phyloP scores from a whole-genome alignment of 371 early-diverging fungal species.

The Quaeritorhiza haematococci region DNA sequence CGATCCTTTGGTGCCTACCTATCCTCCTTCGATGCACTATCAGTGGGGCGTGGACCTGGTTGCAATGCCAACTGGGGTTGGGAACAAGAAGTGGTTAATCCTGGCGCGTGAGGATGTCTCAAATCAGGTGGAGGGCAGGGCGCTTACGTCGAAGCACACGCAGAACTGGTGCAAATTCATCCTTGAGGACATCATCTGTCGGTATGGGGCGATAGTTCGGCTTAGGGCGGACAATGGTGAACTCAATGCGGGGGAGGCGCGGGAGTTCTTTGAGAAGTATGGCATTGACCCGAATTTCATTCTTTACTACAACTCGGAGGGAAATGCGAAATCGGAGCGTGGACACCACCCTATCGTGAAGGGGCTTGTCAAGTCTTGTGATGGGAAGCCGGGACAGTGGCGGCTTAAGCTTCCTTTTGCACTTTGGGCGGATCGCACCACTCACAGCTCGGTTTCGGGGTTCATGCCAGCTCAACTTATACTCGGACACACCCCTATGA shows the following conservation, averaged over 20 bases:
- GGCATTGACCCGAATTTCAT: not conserved
- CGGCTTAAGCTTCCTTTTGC: not conserved
- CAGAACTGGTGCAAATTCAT: not conserved
- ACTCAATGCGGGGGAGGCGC: conserved; percentile 2
- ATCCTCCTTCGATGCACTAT: not conserved
- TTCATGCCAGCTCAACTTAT: not conserved
- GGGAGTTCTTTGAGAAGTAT: not conserved
- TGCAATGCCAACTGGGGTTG: conserved; percentile 13
- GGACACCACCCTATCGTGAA: conserved; percentile 4
- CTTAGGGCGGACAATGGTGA: conserved; percentile 9
- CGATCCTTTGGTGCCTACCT: not conserved
- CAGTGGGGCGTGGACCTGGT: conserved; percentile 8
- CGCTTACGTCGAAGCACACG: not conserved
- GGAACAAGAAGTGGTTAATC: not conserved
- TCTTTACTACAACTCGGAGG: conserved; percentile 9
- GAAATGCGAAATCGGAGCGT: conserved; percentile 5
- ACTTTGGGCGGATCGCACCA: conserved; percentile 5
- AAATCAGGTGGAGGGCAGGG: conserved; percentile 1
- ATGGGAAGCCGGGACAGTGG: not conserved
- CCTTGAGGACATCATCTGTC: not conserved
- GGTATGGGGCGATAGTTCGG: conserved; percentile 1
- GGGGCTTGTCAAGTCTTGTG: conserved; percentile 7
- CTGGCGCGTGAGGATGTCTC: conserved; percentile 10
- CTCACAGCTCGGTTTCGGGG: not conserved
- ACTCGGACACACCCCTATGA: conserved; percentile 4